Evolutionary conservation across 768 basidiomycete species (phyloP).

Genomic region (Boletus subparvulus): DNA sequence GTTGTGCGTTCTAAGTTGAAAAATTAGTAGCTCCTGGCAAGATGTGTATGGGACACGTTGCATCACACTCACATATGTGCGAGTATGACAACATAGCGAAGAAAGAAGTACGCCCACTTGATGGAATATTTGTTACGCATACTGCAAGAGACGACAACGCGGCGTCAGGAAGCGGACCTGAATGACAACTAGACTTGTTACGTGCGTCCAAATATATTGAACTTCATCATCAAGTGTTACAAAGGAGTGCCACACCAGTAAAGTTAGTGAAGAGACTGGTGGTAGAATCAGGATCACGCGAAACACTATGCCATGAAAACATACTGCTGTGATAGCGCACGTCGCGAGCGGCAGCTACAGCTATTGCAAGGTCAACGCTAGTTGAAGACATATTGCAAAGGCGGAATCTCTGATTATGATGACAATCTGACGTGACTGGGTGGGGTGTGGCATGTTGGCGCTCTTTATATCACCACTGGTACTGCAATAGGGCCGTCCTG

Average conservation of each 20-base stretch:
- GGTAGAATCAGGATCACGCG: neutral
- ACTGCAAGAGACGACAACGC: slow-evolving; percentile 5
- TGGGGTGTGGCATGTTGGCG: neutral
- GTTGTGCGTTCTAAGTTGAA: slow-evolving; percentile 16
- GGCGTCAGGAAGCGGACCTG: neutral
- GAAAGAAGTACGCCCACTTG: slow-evolving; percentile 33
- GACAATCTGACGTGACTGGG: neutral
- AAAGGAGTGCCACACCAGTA: slow-evolving; percentile 15
- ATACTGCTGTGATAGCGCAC: slow-evolving; percentile 15
- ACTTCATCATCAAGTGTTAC: slow-evolving; percentile 20
- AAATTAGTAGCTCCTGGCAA: neutral
- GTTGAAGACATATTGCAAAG: neutral
- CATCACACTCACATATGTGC: slow-evolving; percentile 20
- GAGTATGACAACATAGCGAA: slow-evolving; percentile 25
- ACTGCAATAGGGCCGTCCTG: too few relatives aligned
- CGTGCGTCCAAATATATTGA: slow-evolving; percentile 26
- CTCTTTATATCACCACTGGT: neutral
- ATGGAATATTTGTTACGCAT: slow-evolving; percentile 21
- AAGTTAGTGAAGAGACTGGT: slow-evolving; percentile 12
- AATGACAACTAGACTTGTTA: neutral
- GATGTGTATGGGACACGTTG: neutral
- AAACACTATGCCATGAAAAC: neutral
- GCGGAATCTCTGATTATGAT: neutral
- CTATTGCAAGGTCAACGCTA: neutral
- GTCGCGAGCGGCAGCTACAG: neutral